Base-by-base conservation (phyloP, 106 monocot genomes). In the Triglochin maritima region DNA sequence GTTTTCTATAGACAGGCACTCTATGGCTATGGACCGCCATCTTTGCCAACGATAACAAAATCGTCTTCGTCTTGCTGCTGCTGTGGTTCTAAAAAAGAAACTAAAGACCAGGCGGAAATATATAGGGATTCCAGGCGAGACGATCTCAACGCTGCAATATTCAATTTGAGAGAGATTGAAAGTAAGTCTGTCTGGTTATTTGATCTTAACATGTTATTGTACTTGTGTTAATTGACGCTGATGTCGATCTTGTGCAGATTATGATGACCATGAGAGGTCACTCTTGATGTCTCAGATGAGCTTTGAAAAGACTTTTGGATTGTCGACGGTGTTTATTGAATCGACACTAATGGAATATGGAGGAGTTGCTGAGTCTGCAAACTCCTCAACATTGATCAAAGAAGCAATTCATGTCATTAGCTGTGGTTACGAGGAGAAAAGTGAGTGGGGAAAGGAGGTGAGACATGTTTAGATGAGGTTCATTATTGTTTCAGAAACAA, bases 361-460 rank as follows among this genome's bases (percentile, higher is more conserved):
- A 11, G 94, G 94, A 42, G 67, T 87, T 9, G 74, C 89, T 43
- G 84, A 89, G 46, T 83, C 82, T 50, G 78, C 76, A 48, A 80
- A 94, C 53, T 71, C 94, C 14, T 82, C 89, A 15, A 85, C 83
- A 6, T 69, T 94, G 14, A 83, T 94, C 53, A 87, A 83, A 71
- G 94, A 94, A 83, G 94, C 89, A 44, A 94, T 94, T 67, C 94
- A 94, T 73, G 89, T 94, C 62, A 94, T 94, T 64, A 83, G 94
- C 73, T 94, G 94, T 66, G 90, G 94, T 60, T 94, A 94, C 5
- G 94, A 94, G 79, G 94, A 89, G 69, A 94, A 94, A 81, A 90
- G 85, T 50, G 89, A 85, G 72, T 94, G 94, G 94, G 94, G 94
- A 62, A 94, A 94, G 64, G 94, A 94, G 94, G 87, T 85, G 60